Evolutionary conservation across 2,329 filamentous ascomycete species (phyloP), one percentile per base, ranked within the genome.

Genomic region (Cladosporium phlei): DNA sequence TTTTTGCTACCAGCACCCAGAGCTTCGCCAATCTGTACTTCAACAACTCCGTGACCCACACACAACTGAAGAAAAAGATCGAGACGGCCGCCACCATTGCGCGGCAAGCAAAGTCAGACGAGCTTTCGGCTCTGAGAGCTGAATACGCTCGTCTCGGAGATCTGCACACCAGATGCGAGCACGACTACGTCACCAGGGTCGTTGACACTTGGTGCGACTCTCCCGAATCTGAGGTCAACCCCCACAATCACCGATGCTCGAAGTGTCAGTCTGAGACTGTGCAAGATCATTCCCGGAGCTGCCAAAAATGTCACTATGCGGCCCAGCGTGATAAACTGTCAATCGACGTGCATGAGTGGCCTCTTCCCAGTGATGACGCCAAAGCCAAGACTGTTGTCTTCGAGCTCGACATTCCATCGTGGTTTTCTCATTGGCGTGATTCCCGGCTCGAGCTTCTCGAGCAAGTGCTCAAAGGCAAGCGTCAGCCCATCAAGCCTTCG

Each of bases 271-370:
- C n/a, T n/a, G n/a, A n/a, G n/a, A 67, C 70, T 3, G 48, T 59
- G 0, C 43, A 56, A 59, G 46, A 55, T 43, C 52, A 60, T 52
- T 1, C 22, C 52, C 1, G 55, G 55, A 16, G 11, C 3, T 81
- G 77, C 52, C 55, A n/a, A 1, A 73, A 71, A 50, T 78, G 75
- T 51, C 62, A 50, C 10, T 63, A 70, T 35, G 33, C 59, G n/a
- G 58, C 63, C 4, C 21, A 57, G 17, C 61, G 66, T 0, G 66
- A 62, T 1, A 55, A 61, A 1, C 65, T 79, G 14, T 55, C 49
- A 9, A 79, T 82, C 16, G 7, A 51, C 1, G 58, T 73, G 2
- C 69, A 75, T 32, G 78, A 82, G 53, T 64, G 73, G 42, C 73
- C 70, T 1, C 62, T 82, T 0, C 77, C 77, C 2, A 28, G 39